Conservation (phyloP, 305 asterid genomes). For the Fraxinus greggii region DNA sequence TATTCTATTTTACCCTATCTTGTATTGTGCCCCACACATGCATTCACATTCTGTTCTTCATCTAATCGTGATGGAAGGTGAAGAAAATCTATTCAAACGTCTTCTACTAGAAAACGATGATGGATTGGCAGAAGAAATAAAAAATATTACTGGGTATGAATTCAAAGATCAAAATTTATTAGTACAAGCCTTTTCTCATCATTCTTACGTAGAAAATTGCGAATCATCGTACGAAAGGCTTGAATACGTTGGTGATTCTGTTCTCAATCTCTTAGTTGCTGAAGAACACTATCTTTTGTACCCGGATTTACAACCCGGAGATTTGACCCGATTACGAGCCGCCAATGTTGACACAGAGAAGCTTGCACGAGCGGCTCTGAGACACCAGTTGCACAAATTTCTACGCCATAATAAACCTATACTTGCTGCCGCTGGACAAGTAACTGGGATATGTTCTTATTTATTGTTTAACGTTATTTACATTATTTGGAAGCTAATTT, state of each 20-base stretch:
- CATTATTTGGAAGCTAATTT: not conserved
- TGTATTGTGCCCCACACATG: not conserved
- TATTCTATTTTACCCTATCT: not conserved
- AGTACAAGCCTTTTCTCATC: slow-evolving; percentile 44
- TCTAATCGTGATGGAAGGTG: slow-evolving; percentile 8
- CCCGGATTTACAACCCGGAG: slow-evolving; percentile 36
- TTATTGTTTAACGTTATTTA: not conserved
- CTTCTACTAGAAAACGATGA: not conserved
- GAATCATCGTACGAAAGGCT: slow-evolving; percentile 34
- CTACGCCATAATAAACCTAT: slow-evolving; percentile 40
- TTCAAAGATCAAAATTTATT: slow-evolving; percentile 33
- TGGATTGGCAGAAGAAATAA: slow-evolving; percentile 8
- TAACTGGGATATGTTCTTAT: slow-evolving; percentile 2
- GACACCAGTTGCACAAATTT: slow-evolving; percentile 29
- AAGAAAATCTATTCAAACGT: not conserved
- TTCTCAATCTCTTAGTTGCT: slow-evolving; percentile 31
- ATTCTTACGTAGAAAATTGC: slow-evolving; percentile 23
- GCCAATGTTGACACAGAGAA: slow-evolving; percentile 58
- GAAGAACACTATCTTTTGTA: slow-evolving; percentile 27
- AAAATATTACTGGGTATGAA: slow-evolving; percentile 32
- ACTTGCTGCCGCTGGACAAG: slow-evolving; percentile 39
- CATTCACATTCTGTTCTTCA: not conserved
- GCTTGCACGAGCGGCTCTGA: slow-evolving; percentile 51
- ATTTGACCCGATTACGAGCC: slow-evolving; percentile 45
- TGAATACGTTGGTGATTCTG: slow-evolving; percentile 51